These are phyloP conservation scores for Aspergillus bridgeri DNA, from an alignment of 495 filamentous ascomycete species.

Conservation along the genomic window DNA sequence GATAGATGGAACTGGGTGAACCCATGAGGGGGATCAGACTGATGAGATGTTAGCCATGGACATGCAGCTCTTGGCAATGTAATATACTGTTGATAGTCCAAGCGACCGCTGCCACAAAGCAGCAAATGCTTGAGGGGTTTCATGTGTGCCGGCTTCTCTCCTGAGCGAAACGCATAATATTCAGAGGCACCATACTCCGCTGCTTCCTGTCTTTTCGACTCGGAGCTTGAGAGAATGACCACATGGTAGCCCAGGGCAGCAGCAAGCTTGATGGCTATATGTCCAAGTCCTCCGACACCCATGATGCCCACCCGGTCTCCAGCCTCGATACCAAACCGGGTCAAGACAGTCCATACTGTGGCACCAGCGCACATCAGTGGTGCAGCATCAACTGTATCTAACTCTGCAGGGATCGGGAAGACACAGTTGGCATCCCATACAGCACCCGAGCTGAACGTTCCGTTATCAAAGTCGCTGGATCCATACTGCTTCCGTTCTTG, in stretches of 20 bases:
- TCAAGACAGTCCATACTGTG: slow-evolving; percentile 75
- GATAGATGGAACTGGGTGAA: slow-evolving; percentile 47
- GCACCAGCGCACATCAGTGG: slow-evolving; percentile 90
- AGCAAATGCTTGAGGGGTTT: no score
- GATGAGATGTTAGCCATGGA: background rate
- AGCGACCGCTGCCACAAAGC: no score
- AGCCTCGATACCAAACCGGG: slow-evolving; percentile 65
- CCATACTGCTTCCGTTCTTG: slow-evolving; percentile 6
- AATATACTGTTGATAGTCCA: no score
- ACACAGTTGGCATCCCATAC: slow-evolving; percentile 18
- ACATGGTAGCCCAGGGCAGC: slow-evolving; percentile 68
- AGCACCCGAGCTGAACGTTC: slow-evolving; percentile 8
- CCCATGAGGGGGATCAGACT: slow-evolving; percentile 40
- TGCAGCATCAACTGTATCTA: slow-evolving; percentile 65
- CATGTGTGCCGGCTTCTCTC: slow-evolving; percentile 11
- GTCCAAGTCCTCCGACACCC: slow-evolving; percentile 71
- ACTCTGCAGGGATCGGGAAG: slow-evolving; percentile 77
- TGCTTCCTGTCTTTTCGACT: slow-evolving; percentile 67
- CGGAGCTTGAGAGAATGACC: slow-evolving; percentile 65
- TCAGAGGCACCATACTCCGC: slow-evolving; percentile 67
- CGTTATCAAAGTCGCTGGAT: slow-evolving; percentile 4
- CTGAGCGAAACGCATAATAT: slow-evolving; percentile 70
- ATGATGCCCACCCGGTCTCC: slow-evolving; percentile 84
- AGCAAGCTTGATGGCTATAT: slow-evolving; percentile 70
- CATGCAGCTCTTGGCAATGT: background rate